Evolutionary conservation across 371 early-diverging fungal species (phyloP), one percentile per base, ranked within the genome.

Genomic region (Conidiobolus incongruus): DNA sequence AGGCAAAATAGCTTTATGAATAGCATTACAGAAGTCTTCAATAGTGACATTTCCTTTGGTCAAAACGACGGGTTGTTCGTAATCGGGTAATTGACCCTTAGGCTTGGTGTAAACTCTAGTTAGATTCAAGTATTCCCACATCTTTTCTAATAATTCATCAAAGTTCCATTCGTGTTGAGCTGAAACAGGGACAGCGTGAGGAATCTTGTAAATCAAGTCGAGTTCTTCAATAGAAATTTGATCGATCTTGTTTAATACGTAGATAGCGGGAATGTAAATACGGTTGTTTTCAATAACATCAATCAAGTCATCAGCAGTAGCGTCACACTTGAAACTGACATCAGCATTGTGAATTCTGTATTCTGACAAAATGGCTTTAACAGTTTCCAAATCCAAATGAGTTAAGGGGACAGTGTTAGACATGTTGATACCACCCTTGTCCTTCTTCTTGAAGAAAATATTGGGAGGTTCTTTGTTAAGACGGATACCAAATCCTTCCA

Each of bases 151-250:
- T 50, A 98, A 60, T 48, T 92, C 93, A 59, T 99, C 99, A 75
- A 97, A 95, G 60, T 92, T 93, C 99, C 99, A 98, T 52, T 80
- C 95, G 53, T 94, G 88, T 58, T 97, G 86, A 11, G 96, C 82
- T 48, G 84, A 86, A 49, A 99, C 80, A 36, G 99, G 98, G 29
- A 97, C 85, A 26, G 93, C 83, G 55, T 99, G 91, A 6, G 97
- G 98, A 56, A 97, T 93, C 68, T 86, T 84, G 69, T 86, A 88
- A 36, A 97, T 74, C 35, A 98, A 63, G 38, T 87, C 86, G 37
- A 93, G 61, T 58, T 93, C 96, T 47, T 49, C 44, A 42, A 75
- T 75, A n/a, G 74, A 75, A 50, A 87, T 82, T 57, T 72, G 70
- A 60, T 90, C 89, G 50, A 95, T 91, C 68, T 95, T 95, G 74